Percentiles rank a stretch among this genome's conserved stretches.
Conservation (phyloP, 441 rosid species). For the Jatropha multifida region DNA sequence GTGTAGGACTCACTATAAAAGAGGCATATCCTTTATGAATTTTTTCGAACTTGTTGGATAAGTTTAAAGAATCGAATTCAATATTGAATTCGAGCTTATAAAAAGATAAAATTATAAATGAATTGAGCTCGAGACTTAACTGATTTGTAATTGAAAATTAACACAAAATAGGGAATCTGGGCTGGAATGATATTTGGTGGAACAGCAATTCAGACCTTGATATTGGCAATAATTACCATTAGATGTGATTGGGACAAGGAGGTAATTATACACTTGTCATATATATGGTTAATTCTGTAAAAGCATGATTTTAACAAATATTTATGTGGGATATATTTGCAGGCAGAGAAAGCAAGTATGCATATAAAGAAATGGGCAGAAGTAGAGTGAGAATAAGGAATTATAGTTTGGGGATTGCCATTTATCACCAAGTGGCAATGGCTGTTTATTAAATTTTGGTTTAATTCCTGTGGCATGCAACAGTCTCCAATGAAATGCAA, state of each 20-base stretch:
- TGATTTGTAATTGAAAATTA: not conserved
- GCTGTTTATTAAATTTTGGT: too few species aligned
- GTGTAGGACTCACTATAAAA: not conserved
- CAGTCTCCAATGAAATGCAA: too few species aligned
- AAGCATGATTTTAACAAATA: not conserved
- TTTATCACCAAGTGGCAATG: not conserved
- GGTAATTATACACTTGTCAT: slow-evolving; percentile 32
- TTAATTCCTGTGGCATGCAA: too few species aligned
- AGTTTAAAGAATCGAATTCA: too few species aligned
- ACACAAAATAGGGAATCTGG: slow-evolving; percentile 66
- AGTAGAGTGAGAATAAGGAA: slow-evolving; percentile 24
- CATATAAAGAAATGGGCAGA: slow-evolving; percentile 65
- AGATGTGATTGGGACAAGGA: slow-evolving; percentile 89
- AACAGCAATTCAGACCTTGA: slow-evolving; percentile 69
- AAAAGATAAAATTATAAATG: too few species aligned
- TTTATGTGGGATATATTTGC: slow-evolving; percentile 11
- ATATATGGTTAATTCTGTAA: not conserved
- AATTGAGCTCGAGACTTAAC: too few species aligned
- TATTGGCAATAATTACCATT: slow-evolving; percentile 49
- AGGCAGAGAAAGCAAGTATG: slow-evolving; percentile 62
- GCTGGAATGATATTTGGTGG: slow-evolving; percentile 95
- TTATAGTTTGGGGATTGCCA: not conserved
- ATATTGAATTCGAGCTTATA: too few species aligned
- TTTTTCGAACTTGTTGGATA: too few species aligned
- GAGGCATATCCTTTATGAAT: too few species aligned